These are phyloP conservation scores for Somion occarium DNA, from an alignment of 1,284 basidiomycete genomes.

Conservation along the genomic window DNA sequence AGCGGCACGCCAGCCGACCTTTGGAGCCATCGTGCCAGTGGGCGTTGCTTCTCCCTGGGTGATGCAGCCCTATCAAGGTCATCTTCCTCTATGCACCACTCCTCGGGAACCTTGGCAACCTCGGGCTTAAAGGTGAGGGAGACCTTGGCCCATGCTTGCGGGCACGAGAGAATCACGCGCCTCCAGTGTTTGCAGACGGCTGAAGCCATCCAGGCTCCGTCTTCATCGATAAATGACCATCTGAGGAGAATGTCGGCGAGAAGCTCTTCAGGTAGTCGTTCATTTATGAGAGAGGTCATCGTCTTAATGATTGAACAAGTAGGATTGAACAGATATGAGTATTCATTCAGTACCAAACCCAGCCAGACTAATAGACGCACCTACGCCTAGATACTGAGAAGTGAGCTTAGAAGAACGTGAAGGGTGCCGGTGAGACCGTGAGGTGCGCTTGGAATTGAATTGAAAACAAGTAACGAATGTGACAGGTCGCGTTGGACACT, in stretches of 20 bases:
- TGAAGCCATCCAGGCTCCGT: slow-evolving; percentile 15
- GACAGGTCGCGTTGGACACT: too few relatives aligned
- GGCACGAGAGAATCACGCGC: slow-evolving; percentile 9
- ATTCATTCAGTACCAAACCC: too few relatives aligned
- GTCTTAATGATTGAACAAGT: too few relatives aligned
- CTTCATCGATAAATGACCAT: slow-evolving; percentile 13
- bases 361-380: too few relatives aligned
- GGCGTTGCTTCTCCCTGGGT: slow-evolving; percentile 9
- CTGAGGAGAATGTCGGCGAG: slow-evolving; percentile 7
- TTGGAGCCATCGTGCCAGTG: slow-evolving; percentile 9
- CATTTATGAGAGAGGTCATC: neutral
- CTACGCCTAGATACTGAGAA: too few relatives aligned
- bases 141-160: slow-evolving; percentile 12
- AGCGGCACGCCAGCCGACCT: slow-evolving; percentile 2
- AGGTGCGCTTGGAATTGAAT: too few relatives aligned
- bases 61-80: neutral
- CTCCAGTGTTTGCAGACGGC: slow-evolving; percentile 14
- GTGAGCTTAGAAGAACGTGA: too few relatives aligned
- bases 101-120: neutral
- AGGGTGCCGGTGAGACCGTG: too few relatives aligned
- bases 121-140: slow-evolving; percentile 4
- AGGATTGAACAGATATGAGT: too few relatives aligned
- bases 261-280: slow-evolving; percentile 10
- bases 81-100: slow-evolving; percentile 14
- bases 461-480: too few relatives aligned